Conservation (phyloP, 2,329 filamentous ascomycete species). For the Sphaerulina musiva region DNA sequence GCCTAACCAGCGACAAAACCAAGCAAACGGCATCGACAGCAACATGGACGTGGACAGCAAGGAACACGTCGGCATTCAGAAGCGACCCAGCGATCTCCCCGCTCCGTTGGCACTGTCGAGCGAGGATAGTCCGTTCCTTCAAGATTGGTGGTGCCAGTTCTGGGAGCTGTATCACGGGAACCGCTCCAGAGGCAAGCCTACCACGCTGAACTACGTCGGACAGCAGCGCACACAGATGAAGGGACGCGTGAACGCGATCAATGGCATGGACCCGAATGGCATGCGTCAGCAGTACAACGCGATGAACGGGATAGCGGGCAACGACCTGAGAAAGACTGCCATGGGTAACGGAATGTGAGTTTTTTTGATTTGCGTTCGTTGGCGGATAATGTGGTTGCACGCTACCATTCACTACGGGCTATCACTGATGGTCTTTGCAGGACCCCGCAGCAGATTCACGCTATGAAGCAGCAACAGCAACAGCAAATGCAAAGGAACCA, state of each 20-base stretch:
- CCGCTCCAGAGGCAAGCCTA: conserved; percentile 55
- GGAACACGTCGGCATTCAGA: conserved; percentile 59
- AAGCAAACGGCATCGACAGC: conserved; percentile 63
- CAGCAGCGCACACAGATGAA: conserved; percentile 72
- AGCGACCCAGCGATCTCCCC: conserved; percentile 74
- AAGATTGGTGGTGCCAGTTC: conserved; percentile 95
- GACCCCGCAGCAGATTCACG: conserved; percentile 41
- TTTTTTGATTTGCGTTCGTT: too few relatives aligned
- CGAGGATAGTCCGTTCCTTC: conserved; percentile 74
- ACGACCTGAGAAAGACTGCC: conserved; percentile 19
- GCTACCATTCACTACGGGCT: not conserved
- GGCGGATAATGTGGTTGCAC: not conserved
- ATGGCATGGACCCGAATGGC: conserved; percentile 55
- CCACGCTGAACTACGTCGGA: conserved; percentile 26
- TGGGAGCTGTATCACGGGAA: conserved; percentile 92
- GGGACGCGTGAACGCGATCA: conserved; percentile 59
- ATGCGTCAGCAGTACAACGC: conserved; percentile 29
- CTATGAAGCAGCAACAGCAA: conserved; percentile 57
- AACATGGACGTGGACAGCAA: conserved; percentile 74
- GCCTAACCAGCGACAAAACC: conserved; percentile 51
- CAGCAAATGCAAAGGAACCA: conserved; percentile 31
- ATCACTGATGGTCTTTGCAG: conserved; percentile 18
- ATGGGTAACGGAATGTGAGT: conserved; percentile 22
- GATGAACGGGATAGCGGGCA: conserved; percentile 20
- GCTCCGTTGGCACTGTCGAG: conserved; percentile 61